These are phyloP conservation scores for Pyrrhoderma lamaoense DNA, from an alignment of 1,284 basidiomycete species.

Conservation along the genomic window DNA sequence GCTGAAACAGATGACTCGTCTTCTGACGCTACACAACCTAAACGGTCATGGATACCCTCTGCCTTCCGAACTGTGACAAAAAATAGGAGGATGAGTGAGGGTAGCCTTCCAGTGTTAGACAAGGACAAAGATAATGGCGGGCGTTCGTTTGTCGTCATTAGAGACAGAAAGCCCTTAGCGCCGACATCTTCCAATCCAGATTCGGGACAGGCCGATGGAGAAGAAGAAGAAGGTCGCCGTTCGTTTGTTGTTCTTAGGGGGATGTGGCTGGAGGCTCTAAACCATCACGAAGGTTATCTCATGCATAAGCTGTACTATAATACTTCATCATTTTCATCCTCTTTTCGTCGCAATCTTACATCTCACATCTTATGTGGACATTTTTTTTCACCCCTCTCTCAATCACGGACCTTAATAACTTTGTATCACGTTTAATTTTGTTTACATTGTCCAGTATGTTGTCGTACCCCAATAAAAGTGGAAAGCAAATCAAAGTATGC, in stretches of 20 bases:
- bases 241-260: conserved; percentile 33
- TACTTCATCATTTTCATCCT: background rate
- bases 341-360: background rate
- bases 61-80: conserved; percentile 38
- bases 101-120: conserved; percentile 28
- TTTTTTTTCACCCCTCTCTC: background rate
- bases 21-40: conserved; percentile 24
- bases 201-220: background rate
- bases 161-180: conserved; percentile 35
- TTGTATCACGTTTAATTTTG: conserved; percentile 9
- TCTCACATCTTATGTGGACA: background rate
- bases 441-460: background rate
- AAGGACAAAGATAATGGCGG: conserved; percentile 30
- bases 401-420: conserved; percentile 6
- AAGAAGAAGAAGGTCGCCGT: conserved; percentile 21
- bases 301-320: conserved; percentile 4
- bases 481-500: background rate
- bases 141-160: conserved; percentile 64
- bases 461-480: too few species aligned
- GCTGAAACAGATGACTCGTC: conserved; percentile 22
- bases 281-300: conserved; percentile 10
- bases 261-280: conserved; percentile 19
- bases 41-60: conserved; percentile 54
- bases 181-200: background rate
- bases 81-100: conserved; percentile 54